These are phyloP conservation scores for Achaetomiella virescens DNA, from an alignment of 495 filamentous ascomycete genomes.

Conservation along the genomic window DNA sequence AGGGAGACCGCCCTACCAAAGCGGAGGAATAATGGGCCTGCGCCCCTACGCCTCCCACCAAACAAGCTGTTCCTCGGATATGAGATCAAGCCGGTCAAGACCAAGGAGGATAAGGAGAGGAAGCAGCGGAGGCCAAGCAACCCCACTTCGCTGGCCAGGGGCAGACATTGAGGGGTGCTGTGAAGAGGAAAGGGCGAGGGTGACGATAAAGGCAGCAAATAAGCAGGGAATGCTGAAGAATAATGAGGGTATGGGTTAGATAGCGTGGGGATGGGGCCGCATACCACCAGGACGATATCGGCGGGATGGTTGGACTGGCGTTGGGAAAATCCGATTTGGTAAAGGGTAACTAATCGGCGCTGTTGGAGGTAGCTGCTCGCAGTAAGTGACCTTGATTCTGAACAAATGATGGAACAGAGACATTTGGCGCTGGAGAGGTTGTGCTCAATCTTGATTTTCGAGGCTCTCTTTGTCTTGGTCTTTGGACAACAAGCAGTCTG, in stretches of 20 bases:
- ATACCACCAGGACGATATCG: too few species aligned
- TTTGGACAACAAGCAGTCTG: too few species aligned
- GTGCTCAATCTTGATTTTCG: too few species aligned
- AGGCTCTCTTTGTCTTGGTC: too few species aligned
- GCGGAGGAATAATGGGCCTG: constrained; percentile 65
- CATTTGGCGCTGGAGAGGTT: too few species aligned
- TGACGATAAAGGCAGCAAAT: constrained; percentile 27
- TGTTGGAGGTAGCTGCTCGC: too few species aligned
- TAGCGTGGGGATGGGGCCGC: constrained; percentile 11
- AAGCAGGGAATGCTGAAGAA: constrained; percentile 29
- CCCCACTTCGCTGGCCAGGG: constrained; percentile 82
- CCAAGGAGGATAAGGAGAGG: constrained; percentile 63
- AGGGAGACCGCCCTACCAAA: constrained; percentile 32
- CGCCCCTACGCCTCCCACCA: constrained; percentile 76
- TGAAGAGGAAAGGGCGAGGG: constrained; percentile 48
- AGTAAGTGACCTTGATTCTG: too few species aligned
- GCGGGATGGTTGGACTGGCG: too few species aligned
- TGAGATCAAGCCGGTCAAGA: constrained; percentile 78
- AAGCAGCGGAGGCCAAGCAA: constrained; percentile 55
- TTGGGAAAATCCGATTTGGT: too few species aligned
- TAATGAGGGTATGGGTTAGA: constrained; percentile 31
- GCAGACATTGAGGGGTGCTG: constrained; percentile 69
- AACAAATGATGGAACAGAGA: too few species aligned
- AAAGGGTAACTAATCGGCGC: too few species aligned
- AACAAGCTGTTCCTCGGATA: constrained; percentile 97